Evolutionary conservation across 495 filamentous ascomycete species (phyloP).

Genomic region (Astrothelium subdiscretum): DNA sequence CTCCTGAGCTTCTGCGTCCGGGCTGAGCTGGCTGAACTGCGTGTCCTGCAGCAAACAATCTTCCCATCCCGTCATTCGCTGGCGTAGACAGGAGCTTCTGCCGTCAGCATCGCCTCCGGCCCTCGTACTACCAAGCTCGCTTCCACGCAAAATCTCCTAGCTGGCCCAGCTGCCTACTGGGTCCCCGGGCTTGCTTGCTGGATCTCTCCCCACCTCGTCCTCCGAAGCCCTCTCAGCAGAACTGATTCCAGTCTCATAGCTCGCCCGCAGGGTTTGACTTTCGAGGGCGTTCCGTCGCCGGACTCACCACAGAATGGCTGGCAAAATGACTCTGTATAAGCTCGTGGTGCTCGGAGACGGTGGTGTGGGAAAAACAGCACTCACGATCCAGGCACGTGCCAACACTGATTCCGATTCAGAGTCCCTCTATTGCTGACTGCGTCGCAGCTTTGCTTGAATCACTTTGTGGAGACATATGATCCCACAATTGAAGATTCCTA

Average conservation of each 20-base stretch:
- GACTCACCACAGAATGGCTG: slow-evolving; percentile 40
- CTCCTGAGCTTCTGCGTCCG: slow-evolving; percentile 1
- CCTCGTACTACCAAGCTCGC: background rate
- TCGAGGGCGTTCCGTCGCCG: background rate
- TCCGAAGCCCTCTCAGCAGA: background rate
- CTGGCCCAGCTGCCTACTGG: background rate
- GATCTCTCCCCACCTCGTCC: background rate
- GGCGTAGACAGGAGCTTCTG: background rate
- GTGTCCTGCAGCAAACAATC: slow-evolving; percentile 2
- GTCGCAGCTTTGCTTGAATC: slow-evolving; percentile 58
- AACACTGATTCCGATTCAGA: slow-evolving; percentile 8
- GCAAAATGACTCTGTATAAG: slow-evolving; percentile 95
- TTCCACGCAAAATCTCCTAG: background rate
- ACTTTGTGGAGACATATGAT: slow-evolving; percentile 84
- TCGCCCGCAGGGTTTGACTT: background rate
- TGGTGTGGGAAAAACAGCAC: slow-evolving; percentile 90
- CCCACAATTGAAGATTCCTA: slow-evolving; percentile 97
- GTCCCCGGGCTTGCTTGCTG: background rate
- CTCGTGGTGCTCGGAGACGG: slow-evolving; percentile 93
- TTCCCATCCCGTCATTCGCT: background rate
- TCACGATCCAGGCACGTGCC: slow-evolving; percentile 83
- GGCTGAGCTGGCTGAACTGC: slow-evolving; percentile 2
- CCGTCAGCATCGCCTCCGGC: background rate
- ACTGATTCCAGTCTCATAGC: background rate
- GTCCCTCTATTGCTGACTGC: slow-evolving; percentile 1